These are phyloP conservation scores for Mrakia hoshinonis DNA, from an alignment of 768 basidiomycete species.

Conservation along the genomic window DNA sequence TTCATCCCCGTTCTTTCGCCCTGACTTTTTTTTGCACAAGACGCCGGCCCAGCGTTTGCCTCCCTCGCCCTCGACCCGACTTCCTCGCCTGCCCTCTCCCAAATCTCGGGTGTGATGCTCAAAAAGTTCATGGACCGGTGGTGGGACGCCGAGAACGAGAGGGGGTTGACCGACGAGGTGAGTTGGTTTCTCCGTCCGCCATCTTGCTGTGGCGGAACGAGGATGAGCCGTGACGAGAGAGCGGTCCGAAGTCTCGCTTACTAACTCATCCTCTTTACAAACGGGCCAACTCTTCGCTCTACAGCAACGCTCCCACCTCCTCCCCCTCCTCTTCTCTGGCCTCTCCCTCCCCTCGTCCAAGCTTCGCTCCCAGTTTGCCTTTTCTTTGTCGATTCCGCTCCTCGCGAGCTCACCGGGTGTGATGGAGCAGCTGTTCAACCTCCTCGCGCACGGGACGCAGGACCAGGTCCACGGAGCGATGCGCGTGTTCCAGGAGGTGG, in stretches of 20 bases:
- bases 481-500: constrained; percentile 91
- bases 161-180: constrained; percentile 8
- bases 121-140: constrained; percentile 28
- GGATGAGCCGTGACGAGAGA: no score
- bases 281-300: constrained; percentile 25
- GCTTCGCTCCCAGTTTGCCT: constrained; percentile 76
- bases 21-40: neutral
- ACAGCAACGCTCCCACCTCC: constrained; percentile 71
- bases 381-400: constrained; percentile 71
- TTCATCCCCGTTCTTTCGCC: constrained; percentile 36
- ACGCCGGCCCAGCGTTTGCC: constrained; percentile 20
- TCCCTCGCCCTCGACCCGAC: constrained; percentile 17
- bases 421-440: constrained; percentile 63
- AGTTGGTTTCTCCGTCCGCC: no score
- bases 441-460: constrained; percentile 53
- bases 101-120: constrained; percentile 25
- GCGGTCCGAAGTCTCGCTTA: no score
- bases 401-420: constrained; percentile 85
- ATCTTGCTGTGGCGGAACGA: no score
- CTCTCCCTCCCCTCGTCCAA: constrained; percentile 78
- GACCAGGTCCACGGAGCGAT: constrained; percentile 87
- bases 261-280: constrained; percentile 4
- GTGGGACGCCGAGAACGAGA: constrained; percentile 26
- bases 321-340: constrained; percentile 66
- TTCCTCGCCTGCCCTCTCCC: neutral